Evolutionary conservation across 495 filamentous ascomycete genomes (phyloP).

Genomic region (Lepraria neglecta): DNA sequence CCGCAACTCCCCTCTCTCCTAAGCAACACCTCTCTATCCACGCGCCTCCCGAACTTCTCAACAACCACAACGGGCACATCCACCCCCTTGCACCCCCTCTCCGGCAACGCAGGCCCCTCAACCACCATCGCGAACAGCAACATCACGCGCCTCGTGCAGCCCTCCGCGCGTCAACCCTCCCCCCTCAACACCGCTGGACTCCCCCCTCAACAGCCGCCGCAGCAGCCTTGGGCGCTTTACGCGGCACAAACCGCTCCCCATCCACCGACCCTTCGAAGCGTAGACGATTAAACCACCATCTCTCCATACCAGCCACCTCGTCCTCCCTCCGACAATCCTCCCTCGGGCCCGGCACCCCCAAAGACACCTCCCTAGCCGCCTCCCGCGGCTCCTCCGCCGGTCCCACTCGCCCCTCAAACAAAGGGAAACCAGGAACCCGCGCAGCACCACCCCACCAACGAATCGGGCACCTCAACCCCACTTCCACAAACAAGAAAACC

Average conservation of each 20-base stretch:
- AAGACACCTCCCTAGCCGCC: conserved; percentile 48
- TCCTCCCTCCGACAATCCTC: conserved; percentile 77
- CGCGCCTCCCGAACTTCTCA: conserved; percentile 48
- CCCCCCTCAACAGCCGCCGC: conserved; percentile 29
- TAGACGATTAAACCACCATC: conserved; percentile 62
- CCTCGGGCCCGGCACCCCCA: conserved; percentile 80
- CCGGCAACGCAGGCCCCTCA: conserved; percentile 36
- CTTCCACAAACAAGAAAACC: conserved; percentile 35
- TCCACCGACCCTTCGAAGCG: conserved; percentile 71
- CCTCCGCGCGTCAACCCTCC: conserved; percentile 37
- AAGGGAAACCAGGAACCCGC: conserved; percentile 33
- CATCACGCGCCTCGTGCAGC: conserved; percentile 36
- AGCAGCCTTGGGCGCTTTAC: conserved; percentile 19
- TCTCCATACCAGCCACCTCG: conserved; percentile 59
- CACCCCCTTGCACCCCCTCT: conserved; percentile 41
- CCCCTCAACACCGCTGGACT: conserved; percentile 19
- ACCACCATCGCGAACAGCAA: conserved; percentile 43
- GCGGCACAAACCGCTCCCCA: conserved; percentile 61
- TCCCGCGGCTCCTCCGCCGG: conserved; percentile 25
- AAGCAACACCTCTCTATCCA: conserved; percentile 52
- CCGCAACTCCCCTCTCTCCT: conserved; percentile 75
- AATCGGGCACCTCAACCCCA: conserved; percentile 47
- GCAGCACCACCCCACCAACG: conserved; percentile 58
- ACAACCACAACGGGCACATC: conserved; percentile 38
- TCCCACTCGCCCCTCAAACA: conserved; percentile 21